A percentile compares a stretch with the other conserved stretches of the same genome.
Evolutionary conservation across 2,329 filamentous ascomycete genomes (phyloP).

Genomic region (Cytospora chrysosperma): DNA sequence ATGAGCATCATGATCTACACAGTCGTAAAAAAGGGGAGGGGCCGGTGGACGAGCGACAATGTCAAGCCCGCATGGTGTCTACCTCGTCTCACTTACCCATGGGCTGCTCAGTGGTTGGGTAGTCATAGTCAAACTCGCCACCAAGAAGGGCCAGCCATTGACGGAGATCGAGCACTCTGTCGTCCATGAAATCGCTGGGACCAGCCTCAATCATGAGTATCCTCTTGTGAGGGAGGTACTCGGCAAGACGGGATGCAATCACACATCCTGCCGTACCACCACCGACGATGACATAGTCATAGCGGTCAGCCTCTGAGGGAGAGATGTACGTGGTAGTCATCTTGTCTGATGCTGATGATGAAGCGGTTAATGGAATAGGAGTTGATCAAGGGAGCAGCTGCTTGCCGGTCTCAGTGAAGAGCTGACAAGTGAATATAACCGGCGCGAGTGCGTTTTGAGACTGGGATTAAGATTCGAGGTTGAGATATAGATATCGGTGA

Average conservation of each 20-base stretch:
- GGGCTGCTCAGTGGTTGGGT: slow-evolving; percentile 84
- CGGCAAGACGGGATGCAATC: slow-evolving; percentile 73
- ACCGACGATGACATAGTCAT: slow-evolving; percentile 83
- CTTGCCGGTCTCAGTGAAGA: slow-evolving; percentile 21
- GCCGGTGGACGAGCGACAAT: neutral
- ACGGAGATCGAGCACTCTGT: slow-evolving; percentile 80
- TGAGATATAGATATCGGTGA: slow-evolving; percentile 1
- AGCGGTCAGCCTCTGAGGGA: slow-evolving; percentile 62
- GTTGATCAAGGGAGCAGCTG: neutral
- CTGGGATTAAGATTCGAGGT: neutral
- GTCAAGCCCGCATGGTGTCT: neutral
- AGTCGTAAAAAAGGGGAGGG: neutral
- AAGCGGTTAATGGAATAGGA: neutral
- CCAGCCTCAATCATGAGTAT: slow-evolving; percentile 85
- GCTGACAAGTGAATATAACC: slow-evolving; percentile 28
- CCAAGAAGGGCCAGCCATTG: slow-evolving; percentile 85
- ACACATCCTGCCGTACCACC: slow-evolving; percentile 87
- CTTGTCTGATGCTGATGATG: slow-evolving; percentile 30
- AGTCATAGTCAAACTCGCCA: slow-evolving; percentile 88
- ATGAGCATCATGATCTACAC: slow-evolving; percentile 20
- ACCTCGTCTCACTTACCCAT: slow-evolving; percentile 51
- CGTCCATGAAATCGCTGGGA: slow-evolving; percentile 84
- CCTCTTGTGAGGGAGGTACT: slow-evolving; percentile 80
- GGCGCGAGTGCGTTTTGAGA: slow-evolving; percentile 7
- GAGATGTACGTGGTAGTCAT: slow-evolving; percentile 71